Percentiles rank a stretch among this genome's conserved stretches.
These are phyloP conservation scores for Tetrastigma voinierianum DNA, from an alignment of 164 flowering plant species.

Conservation along the genomic window DNA sequence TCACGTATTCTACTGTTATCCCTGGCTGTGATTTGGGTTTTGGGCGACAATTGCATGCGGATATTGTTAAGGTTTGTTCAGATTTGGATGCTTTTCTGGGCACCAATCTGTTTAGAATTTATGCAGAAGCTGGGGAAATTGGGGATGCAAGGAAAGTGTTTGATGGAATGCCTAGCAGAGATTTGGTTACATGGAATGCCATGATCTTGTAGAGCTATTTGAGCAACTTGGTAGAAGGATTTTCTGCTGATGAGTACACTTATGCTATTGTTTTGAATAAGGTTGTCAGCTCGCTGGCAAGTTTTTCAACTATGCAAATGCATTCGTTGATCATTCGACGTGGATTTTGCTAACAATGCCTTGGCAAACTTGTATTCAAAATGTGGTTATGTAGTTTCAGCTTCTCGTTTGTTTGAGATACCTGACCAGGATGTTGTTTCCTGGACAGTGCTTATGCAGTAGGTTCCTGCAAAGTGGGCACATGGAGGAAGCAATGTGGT, in stretches of 20 bases:
- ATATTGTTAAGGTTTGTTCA: slow-evolving; percentile 18
- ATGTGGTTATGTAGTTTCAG: slow-evolving; percentile 17
- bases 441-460: slow-evolving; percentile 24
- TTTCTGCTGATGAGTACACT: slow-evolving; percentile 20
- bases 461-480: slow-evolving; percentile 21
- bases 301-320: slow-evolving; percentile 25
- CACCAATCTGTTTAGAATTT: slow-evolving; percentile 23
- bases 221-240: slow-evolving; percentile 11
- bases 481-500: slow-evolving; percentile 19
- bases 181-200: slow-evolving; percentile 28
- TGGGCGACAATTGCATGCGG: slow-evolving; percentile 27
- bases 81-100: slow-evolving; percentile 21
- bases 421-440: slow-evolving; percentile 23
- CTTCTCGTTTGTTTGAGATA: slow-evolving; percentile 18
- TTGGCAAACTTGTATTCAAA: slow-evolving; percentile 23
- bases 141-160: slow-evolving; percentile 19
- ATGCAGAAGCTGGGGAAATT: slow-evolving; percentile 15
- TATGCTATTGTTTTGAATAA: slow-evolving; percentile 17
- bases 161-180: slow-evolving; percentile 30
- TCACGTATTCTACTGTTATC: too few species aligned
- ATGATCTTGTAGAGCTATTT: slow-evolving; percentile 24
- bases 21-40: slow-evolving; percentile 17
- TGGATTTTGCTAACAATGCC: slow-evolving; percentile 20
- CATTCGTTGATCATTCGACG: slow-evolving; percentile 23
- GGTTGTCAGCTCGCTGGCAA: slow-evolving; percentile 14